phyloP scores from a whole-genome alignment of 208 protist genomes.

The Angomonas ambiguus region DNA sequence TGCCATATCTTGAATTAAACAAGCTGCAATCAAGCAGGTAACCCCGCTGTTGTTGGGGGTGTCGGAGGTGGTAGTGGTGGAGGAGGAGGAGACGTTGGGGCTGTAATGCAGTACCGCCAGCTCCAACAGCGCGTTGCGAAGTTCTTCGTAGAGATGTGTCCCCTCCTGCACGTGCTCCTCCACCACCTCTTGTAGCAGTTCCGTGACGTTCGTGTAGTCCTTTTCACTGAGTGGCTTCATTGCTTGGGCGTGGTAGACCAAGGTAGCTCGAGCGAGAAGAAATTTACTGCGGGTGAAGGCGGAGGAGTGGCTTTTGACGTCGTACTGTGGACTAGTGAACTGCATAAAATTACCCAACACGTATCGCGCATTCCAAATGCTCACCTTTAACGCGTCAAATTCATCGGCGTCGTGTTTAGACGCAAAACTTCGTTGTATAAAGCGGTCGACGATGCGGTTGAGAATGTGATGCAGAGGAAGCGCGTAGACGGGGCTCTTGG shows the following conservation, averaged over 20 bases:
- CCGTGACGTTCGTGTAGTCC: conserved; percentile 18
- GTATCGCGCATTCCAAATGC: background rate
- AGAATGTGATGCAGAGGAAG: conserved; percentile 4
- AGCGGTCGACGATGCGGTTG: background rate
- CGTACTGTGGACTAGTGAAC: conserved; percentile 44
- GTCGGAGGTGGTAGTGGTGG: background rate
- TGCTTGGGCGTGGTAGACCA: conserved; percentile 4
- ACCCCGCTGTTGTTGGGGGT: conserved; percentile 15
- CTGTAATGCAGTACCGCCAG: conserved; percentile 36
- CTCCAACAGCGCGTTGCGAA: conserved; percentile 59
- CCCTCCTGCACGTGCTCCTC: conserved; percentile 32
- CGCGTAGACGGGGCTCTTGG: background rate
- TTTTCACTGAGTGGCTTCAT: background rate
- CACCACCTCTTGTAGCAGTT: conserved; percentile 40
- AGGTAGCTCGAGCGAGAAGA: conserved; percentile 38
- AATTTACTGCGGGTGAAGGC: conserved; percentile 47
- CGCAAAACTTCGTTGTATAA: background rate
- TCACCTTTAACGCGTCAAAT: background rate
- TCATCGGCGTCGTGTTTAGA: background rate
- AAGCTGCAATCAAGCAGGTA: conserved; percentile 44
- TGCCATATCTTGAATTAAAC: conserved; percentile 61
- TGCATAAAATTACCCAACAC: conserved; percentile 33
- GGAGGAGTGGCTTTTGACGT: conserved; percentile 44
- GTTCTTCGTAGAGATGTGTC: conserved; percentile 58
- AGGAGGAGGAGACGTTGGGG: background rate